Percentiles rank a stretch among this genome's conserved stretches.
phyloP scores from a whole-genome alignment of 2,329 filamentous ascomycete species.

The Alternaria longipes region DNA sequence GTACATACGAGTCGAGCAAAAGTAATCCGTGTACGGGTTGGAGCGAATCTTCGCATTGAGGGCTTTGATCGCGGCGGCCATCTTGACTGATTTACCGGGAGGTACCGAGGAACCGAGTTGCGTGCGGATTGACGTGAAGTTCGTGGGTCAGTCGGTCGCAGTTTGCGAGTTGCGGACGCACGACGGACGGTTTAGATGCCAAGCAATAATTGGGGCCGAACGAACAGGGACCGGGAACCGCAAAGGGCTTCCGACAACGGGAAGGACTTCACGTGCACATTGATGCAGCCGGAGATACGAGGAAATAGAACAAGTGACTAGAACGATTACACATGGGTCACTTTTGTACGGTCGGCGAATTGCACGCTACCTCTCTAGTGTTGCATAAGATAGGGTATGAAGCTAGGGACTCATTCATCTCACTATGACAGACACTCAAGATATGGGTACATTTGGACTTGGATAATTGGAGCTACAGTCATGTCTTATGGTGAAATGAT shows the following conservation, averaged over 20 bases:
- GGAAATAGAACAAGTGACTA: background rate
- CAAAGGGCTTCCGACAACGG: conserved; percentile 10
- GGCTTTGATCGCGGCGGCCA: conserved; percentile 64
- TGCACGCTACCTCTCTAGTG: background rate
- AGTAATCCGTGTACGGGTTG: conserved; percentile 61
- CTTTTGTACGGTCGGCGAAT: background rate
- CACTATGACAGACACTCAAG: background rate
- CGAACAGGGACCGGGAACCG: conserved; percentile 13
- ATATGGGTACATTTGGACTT: background rate
- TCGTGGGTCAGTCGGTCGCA: conserved; percentile 9
- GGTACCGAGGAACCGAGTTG: conserved; percentile 7
- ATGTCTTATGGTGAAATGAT: background rate
- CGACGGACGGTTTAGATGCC: conserved; percentile 16
- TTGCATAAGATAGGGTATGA: background rate
- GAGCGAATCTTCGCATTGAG: conserved; percentile 63
- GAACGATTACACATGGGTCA: background rate
- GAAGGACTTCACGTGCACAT: conserved; percentile 22
- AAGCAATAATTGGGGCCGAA: conserved; percentile 20
- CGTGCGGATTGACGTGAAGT: conserved; percentile 9
- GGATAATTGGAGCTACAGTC: background rate
- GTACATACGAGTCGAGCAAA: conserved; percentile 63
- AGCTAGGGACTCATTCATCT: background rate
- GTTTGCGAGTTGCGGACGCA: conserved; percentile 18
- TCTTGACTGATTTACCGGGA: conserved; percentile 36
- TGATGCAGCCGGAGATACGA: conserved; percentile 1